Evolutionary conservation across 164 flowering plant genomes (phyloP).

Genomic region (Buxus sempervirens): DNA sequence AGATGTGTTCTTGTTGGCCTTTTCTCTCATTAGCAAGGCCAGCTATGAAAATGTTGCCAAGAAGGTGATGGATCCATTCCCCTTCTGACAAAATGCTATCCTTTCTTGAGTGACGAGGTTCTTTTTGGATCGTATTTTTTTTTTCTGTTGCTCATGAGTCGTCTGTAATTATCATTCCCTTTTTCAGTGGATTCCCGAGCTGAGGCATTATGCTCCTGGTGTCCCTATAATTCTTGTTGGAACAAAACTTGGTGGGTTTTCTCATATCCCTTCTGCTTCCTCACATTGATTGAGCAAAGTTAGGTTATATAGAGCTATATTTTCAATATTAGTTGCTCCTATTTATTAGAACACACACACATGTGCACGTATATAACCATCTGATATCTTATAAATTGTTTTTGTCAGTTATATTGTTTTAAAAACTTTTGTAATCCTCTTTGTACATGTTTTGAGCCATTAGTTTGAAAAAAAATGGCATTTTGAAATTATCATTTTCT

Average conservation of each 20-base stretch:
- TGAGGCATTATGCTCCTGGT: slow-evolving; percentile 69
- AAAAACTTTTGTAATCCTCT: too few species aligned
- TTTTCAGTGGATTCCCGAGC: slow-evolving; percentile 66
- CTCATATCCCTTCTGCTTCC: background rate
- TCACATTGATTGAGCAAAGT: too few species aligned
- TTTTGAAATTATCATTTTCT: too few species aligned
- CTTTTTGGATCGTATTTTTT: background rate
- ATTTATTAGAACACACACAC: background rate
- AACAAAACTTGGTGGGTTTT: slow-evolving; percentile 53
- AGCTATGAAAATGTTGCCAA: slow-evolving; percentile 98
- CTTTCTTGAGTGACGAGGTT: background rate
- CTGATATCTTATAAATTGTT: background rate
- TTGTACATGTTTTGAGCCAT: too few species aligned
- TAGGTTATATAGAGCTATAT: too few species aligned
- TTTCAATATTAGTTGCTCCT: too few species aligned
- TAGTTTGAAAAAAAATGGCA: too few species aligned
- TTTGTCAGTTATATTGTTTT: background rate
- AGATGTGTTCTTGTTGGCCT: slow-evolving; percentile 89
- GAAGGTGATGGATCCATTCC: slow-evolving; percentile 45
- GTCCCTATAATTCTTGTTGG: slow-evolving; percentile 71
- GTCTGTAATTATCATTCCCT: slow-evolving; percentile 2
- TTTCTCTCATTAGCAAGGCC: slow-evolving; percentile 85
- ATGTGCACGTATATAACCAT: background rate
- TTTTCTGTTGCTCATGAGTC: slow-evolving; percentile 5
- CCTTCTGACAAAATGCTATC: background rate